These are phyloP conservation scores for Fusarium subglutinans DNA, from an alignment of 2,329 filamentous ascomycete genomes.

Conservation along the genomic window DNA sequence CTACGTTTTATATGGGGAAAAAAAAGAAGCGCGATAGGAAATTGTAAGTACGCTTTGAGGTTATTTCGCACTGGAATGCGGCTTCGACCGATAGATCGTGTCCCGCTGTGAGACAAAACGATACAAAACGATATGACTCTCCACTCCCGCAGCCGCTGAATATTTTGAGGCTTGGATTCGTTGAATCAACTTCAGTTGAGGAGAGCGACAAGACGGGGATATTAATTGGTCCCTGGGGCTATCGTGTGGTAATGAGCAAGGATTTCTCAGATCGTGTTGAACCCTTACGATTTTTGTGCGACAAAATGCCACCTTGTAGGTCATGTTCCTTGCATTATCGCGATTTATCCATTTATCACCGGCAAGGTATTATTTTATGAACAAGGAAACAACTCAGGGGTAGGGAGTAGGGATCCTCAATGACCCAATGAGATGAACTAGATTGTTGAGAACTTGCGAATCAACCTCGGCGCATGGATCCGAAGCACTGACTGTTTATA, in stretches of 20 bases:
- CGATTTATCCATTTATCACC: not conserved
- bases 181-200: constrained; percentile 22
- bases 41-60: not conserved
- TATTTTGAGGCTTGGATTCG: constrained; percentile 3
- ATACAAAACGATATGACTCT: not conserved
- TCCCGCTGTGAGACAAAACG: too few species aligned
- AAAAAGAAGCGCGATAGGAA: not conserved
- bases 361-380: not conserved
- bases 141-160: not conserved
- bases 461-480: not conserved
- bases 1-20: not conserved
- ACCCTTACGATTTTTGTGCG: not conserved
- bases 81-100: not conserved
- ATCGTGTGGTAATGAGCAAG: constrained; percentile 9
- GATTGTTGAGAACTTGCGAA: not conserved
- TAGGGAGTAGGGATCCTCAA: not conserved
- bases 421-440: not conserved
- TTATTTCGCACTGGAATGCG: constrained; percentile 16
- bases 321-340: not conserved
- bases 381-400: constrained; percentile 2
- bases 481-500: constrained; percentile 6
- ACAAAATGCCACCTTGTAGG: not conserved
- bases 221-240: not conserved
- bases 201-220: not conserved
- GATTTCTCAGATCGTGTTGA: constrained; percentile 1